Percentiles rank a stretch among this genome's conserved stretches.
phyloP scores from a whole-genome alignment of 2,329 filamentous ascomycete genomes.

The Colletotrichum godetiae region DNA sequence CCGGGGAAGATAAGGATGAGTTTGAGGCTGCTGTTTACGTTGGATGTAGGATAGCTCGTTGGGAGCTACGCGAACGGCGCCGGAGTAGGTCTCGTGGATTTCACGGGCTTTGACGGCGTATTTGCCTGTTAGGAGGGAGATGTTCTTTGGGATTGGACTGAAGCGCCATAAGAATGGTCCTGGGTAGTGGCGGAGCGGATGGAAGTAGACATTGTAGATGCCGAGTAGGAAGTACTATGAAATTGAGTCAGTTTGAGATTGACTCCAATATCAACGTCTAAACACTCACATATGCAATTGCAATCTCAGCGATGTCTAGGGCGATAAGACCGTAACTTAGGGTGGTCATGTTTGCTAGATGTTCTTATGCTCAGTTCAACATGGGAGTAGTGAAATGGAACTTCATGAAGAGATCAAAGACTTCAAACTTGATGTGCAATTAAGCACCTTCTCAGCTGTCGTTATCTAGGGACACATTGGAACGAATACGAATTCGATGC shows the following conservation, averaged over 20 bases:
- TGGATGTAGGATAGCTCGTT: slow-evolving; percentile 51
- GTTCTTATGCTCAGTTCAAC: not conserved
- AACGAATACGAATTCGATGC: slow-evolving; percentile 31
- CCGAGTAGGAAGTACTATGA: slow-evolving; percentile 19
- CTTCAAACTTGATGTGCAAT: not conserved
- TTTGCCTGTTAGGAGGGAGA: slow-evolving; percentile 13
- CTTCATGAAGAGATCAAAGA: not conserved
- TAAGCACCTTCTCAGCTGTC: no score
- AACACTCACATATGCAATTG: not conserved
- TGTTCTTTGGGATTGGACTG: slow-evolving; percentile 26
- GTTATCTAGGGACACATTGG: not conserved
- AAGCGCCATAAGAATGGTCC: slow-evolving; percentile 39
- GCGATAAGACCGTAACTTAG: slow-evolving; percentile 1
- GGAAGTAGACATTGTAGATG: slow-evolving; percentile 47
- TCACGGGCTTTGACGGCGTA: slow-evolving; percentile 20
- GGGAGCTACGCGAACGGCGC: slow-evolving; percentile 53
- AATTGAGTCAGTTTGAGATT: not conserved
- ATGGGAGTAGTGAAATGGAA: not conserved
- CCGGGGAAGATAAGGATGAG: not conserved
- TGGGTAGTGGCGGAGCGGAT: slow-evolving; percentile 46
- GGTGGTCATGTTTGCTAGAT: not conserved
- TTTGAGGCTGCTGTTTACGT: not conserved
- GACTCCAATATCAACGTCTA: accelerated
- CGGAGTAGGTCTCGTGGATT: slow-evolving; percentile 40
- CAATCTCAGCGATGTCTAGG: not conserved